Evolutionary conservation across 306 rosid genomes (phyloP).

Genomic region (Trichosanthes truncata): DNA sequence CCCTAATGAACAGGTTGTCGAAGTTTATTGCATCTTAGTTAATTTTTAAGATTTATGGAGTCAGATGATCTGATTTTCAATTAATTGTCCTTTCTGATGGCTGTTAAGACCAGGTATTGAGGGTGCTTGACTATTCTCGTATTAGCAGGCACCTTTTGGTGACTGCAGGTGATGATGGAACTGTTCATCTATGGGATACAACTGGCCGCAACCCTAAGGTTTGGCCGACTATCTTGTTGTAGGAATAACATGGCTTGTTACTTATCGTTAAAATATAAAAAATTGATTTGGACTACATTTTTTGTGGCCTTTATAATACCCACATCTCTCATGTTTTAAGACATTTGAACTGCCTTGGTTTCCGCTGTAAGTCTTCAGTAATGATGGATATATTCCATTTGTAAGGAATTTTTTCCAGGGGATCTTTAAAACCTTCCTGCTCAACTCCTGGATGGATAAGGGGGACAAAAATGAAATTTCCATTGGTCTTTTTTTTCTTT

Average conservation of each 20-base stretch:
- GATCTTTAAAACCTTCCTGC: not conserved
- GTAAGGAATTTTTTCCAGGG: not conserved
- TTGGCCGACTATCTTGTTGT: constrained; percentile 8
- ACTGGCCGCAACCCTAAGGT: constrained; percentile 97
- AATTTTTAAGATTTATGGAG: constrained; percentile 12
- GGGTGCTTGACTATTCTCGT: constrained; percentile 97
- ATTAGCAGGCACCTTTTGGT: constrained; percentile 83
- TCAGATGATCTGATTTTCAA: constrained; percentile 22
- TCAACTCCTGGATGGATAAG: not conserved
- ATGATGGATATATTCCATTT: not conserved
- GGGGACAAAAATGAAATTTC: not conserved
- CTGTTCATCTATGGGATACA: constrained; percentile 94
- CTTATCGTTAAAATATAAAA: not conserved
- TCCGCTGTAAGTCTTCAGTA: not conserved
- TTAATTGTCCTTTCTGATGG: constrained; percentile 44
- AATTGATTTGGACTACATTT: not conserved
- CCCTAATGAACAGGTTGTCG: constrained; percentile 82
- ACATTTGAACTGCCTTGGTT: not conserved
- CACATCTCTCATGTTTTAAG: not conserved
- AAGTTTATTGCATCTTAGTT: constrained; percentile 17
- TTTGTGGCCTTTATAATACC: not conserved
- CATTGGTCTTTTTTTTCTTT: not conserved
- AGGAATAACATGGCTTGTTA: not conserved
- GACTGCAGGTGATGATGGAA: constrained; percentile 98
- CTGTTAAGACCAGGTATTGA: constrained; percentile 91